phyloP scores from a whole-genome alignment of 1,139 yeast genomes.

The Candida albicans region DNA sequence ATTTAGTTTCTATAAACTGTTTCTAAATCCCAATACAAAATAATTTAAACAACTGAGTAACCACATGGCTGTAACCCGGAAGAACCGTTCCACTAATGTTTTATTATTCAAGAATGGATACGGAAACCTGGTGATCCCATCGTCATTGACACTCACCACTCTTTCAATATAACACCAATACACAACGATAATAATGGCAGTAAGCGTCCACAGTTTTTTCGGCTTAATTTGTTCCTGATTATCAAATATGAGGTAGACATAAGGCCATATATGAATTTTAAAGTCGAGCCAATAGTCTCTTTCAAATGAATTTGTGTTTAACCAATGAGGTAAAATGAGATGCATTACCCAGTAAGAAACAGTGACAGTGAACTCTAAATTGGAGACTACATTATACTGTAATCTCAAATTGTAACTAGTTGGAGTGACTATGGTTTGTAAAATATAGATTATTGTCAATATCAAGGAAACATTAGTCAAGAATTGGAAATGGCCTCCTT shows the following conservation, averaged over 20 bases:
- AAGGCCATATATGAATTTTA: constrained; percentile 26
- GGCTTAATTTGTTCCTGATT: constrained; percentile 3
- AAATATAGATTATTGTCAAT: constrained; percentile 9
- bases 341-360: constrained; percentile 24
- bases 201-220: constrained; percentile 2
- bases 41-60: constrained; percentile 11
- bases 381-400: constrained; percentile 15
- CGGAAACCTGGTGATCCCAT: constrained; percentile 17
- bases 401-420: background rate
- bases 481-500: constrained; percentile 64
- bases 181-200: constrained; percentile 8
- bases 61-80: constrained; percentile 10
- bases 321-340: constrained; percentile 18
- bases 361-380: constrained; percentile 24
- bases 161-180: constrained; percentile 14
- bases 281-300: constrained; percentile 20
- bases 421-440: constrained; percentile 2
- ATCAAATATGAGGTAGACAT: constrained; percentile 12
- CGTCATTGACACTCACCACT: constrained; percentile 7
- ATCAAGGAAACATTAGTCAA: constrained; percentile 52
- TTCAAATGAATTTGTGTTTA: constrained; percentile 21
- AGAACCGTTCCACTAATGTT: constrained; percentile 7
- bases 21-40: constrained; percentile 6
- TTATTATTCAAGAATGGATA: constrained; percentile 21
- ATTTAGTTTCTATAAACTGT: constrained; percentile 4